Base-by-base conservation (phyloP, 345 rosid genomes). In the Euphorbia pulcherrima region DNA sequence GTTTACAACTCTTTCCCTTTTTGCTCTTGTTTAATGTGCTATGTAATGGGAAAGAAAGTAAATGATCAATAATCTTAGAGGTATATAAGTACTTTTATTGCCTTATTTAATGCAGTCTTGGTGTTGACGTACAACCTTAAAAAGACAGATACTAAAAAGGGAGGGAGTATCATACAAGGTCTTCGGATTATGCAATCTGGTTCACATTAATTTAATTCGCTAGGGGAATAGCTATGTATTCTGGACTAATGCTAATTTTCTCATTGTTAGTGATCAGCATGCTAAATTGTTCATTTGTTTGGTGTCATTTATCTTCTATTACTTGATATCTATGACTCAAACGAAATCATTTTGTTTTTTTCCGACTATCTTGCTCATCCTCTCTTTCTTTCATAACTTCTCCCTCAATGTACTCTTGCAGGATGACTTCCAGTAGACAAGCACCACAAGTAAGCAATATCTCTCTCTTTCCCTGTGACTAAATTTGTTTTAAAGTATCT, bases 361-460 rank as follows among this genome's bases (percentile, higher is more conserved):
- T 61, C 27, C 59, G n/a, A 8, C 17, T 56, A 28, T 64, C 41
- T 62, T 64, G 5, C 54, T 41, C 57, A 3, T 48, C 17, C n/a
- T 53, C 7, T 46, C 6, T 68, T 47, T 64, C 33, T 54, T 51
- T 46, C 67, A 17, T 59, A 23, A 62, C 24, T 59, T 39, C 12
- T 39, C 8, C 41, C 0, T 63, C 46, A 5, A 26, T 76, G 57
- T 72, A 39, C 54, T 74, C 52, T 77, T 82, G 59, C 87, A 90
- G 99, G 88, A 74, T 80, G 73, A 82, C 86, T 58, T 72, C 80
- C 60, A 85, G 72, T 72, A 77, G 78, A 72, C 92, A 84, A 76
- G 76, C 82, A 64, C 70, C 92, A 75, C 95, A 91, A 91, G 96
- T 87, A 65, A 73, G 84, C 68, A n/a, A 61, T 62, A 6, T 62